Conservation (phyloP, 1,284 basidiomycete genomes). For the Pyrrhoderma noxium region DNA sequence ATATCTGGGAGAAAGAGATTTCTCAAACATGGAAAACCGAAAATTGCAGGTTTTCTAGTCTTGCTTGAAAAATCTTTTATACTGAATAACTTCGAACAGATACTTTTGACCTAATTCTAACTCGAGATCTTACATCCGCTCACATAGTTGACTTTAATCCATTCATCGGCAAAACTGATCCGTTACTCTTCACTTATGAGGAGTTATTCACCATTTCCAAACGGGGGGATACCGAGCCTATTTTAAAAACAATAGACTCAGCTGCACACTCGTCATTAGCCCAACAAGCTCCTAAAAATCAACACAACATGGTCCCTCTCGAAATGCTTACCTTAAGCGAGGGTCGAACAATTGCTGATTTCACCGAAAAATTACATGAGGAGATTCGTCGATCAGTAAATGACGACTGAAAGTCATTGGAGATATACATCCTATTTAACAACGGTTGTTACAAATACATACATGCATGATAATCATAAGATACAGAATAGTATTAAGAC, state of each 20-base stretch:
- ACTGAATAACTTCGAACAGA: slow-evolving; percentile 40
- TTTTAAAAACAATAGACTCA: slow-evolving; percentile 69
- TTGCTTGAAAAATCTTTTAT: too few species aligned
- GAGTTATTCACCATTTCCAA: slow-evolving; percentile 49
- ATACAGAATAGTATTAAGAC: not conserved
- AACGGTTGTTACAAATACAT: not conserved
- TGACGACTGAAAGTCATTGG: not conserved
- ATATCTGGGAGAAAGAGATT: slow-evolving; percentile 68
- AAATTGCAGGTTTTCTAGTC: slow-evolving; percentile 72
- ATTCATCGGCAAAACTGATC: slow-evolving; percentile 78
- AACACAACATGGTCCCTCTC: slow-evolving; percentile 89
- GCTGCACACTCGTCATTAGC: slow-evolving; percentile 57
- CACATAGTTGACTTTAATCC: slow-evolving; percentile 91
- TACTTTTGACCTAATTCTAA: slow-evolving; percentile 81
- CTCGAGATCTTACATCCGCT: slow-evolving; percentile 65
- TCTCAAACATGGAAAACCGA: slow-evolving; percentile 49
- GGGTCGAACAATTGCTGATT: slow-evolving; percentile 67
- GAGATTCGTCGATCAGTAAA: slow-evolving; percentile 38
- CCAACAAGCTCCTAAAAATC: slow-evolving; percentile 64
- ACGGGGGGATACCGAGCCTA: slow-evolving; percentile 30
- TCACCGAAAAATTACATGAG: slow-evolving; percentile 60
- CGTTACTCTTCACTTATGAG: slow-evolving; percentile 80
- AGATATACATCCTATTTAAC: not conserved
- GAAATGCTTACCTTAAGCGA: slow-evolving; percentile 78
- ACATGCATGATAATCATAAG: not conserved